Percentiles rank a stretch among this genome's conserved stretches.
These are phyloP conservation scores for Trifolium repens DNA, from an alignment of 306 rosid species.

Conservation along the genomic window DNA sequence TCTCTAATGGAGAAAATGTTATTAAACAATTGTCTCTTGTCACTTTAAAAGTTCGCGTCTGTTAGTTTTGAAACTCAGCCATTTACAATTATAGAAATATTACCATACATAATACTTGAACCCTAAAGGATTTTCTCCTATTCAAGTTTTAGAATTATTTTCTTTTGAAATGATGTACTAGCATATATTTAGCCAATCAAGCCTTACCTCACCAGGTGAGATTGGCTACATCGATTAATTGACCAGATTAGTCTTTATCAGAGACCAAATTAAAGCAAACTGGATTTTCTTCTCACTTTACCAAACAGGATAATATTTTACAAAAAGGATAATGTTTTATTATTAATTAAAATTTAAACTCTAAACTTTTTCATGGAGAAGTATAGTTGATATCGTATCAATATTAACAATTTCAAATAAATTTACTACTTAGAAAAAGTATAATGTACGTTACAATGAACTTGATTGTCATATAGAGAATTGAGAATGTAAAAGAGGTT, in stretches of 20 bases:
- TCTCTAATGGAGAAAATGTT: slow-evolving; percentile 4
- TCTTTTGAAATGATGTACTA: background rate
- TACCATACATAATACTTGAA: background rate
- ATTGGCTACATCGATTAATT: background rate
- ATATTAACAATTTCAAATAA: slow-evolving; percentile 10
- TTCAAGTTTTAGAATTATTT: background rate
- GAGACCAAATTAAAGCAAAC: background rate
- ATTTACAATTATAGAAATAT: slow-evolving; percentile 3
- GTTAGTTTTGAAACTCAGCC: background rate
- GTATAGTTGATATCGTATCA: slow-evolving; percentile 12
- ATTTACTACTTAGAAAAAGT: slow-evolving; percentile 3
- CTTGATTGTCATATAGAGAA: slow-evolving; percentile 11
- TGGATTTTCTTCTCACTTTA: slow-evolving; percentile 15
- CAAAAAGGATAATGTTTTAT: background rate
- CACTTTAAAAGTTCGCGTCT: background rate
- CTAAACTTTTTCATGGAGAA: slow-evolving; percentile 10
- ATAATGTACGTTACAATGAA: slow-evolving; percentile 5
- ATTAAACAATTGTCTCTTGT: background rate
- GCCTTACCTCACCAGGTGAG: background rate
- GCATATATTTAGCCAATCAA: slow-evolving; percentile 16
- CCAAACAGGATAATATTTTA: slow-evolving; percentile 1
- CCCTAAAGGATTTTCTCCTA: background rate
- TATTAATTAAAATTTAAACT: background rate
- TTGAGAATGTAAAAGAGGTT: slow-evolving; percentile 16
- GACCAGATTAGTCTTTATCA: background rate